Evolutionary conservation across 257 asterid species (phyloP), one percentile per base, ranked within the genome.

Genomic region (Plantago ovata): DNA sequence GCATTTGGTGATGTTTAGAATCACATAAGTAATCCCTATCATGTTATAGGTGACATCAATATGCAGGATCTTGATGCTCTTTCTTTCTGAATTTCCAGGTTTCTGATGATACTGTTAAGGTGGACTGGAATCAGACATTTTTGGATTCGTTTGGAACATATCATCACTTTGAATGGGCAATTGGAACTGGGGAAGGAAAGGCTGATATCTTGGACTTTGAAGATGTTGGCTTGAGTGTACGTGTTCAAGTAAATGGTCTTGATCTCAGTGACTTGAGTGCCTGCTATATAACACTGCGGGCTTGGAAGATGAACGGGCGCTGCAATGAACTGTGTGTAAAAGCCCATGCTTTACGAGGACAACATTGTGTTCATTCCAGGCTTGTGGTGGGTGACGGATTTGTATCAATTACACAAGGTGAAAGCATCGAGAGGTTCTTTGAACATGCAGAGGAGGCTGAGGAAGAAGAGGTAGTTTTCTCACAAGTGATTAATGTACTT

Each of bases 401-500:
- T 76, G 82, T 93, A 54, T 77, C 95, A 18, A 93, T 93, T 43
- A 69, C 84, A 40, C 77, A 82, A 63, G 99, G 95, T 42, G 89
- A 84, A 67, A 82, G 82, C 71, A 82, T 93, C 66, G 78, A 79
- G 67, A 81, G 83, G 76, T 88, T 89, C 77, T 89, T 93, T 84
- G 99, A 89, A 71, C 97, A 89, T 75, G 99, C 99, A 15, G 99
- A 93, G 82, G 97, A 86, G 79, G 94, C 95, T 22, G 99, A 93
- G 78, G 99, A 93, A 84, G 99, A 89, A 73, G 99, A 93, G 97
- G 99, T 89, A 69, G 58, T 76, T 69, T 70, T 64, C 65, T 64
- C 66, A 56, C 55, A 24, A 24, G 32, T 24, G 55, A 54, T 45
- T 66, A 51, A 24, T 48, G 36, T 20, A 41, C 45, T 28, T 54